Evolutionary conservation across 75 land plant genomes (phyloP), one percentile per base, ranked within the genome.

Genomic region (Picea sitchensis): DNA sequence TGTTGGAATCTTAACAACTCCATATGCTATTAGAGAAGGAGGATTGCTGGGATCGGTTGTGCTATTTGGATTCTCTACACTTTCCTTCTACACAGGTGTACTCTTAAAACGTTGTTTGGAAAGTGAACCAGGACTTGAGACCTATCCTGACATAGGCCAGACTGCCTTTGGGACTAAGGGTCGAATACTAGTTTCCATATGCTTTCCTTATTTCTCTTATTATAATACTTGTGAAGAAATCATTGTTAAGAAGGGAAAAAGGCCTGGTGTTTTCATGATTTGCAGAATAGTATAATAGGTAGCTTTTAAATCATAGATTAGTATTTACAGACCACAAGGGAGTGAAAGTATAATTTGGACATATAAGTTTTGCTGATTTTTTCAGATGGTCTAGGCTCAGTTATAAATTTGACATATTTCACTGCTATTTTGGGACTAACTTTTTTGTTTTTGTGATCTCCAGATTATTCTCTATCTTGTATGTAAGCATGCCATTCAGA

Each of bases 91-190:
- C 84, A 94, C 96, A n/a, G 94, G 96, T 9, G 41, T 88, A 13
- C 86, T 94, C 3, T 75, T 94, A 34, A 84, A 89, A 11, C 2
- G 76, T 41, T 94, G 96, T 79, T 73, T 94, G 61, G 92, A 94
- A 32, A 90, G 92, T 74, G 73, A 73, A 61, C 85, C 87, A 12
- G 94, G 89, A 2, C 86, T 94, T 1, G 89, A 85, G 75, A 94
- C 96, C 14, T 94, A 90, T 77, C 96, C 96, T 13, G 94, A 94
- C 61, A 90, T 94, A 62, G 94, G 94, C 47, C 91, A 90, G 68
- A 92, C 92, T 20, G 96, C 96, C 0, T 94, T 94, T 79, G 96
- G 96, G 36, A 84, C 76, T 30, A 54, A 58, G 0, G 96, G 96
- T 13, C 86, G 96, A 12, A 4, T 90, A n/a, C 64, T 79, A 5